Conservation (phyloP, 78 protist genomes). For the Monocercomonoides exilis region DNA sequence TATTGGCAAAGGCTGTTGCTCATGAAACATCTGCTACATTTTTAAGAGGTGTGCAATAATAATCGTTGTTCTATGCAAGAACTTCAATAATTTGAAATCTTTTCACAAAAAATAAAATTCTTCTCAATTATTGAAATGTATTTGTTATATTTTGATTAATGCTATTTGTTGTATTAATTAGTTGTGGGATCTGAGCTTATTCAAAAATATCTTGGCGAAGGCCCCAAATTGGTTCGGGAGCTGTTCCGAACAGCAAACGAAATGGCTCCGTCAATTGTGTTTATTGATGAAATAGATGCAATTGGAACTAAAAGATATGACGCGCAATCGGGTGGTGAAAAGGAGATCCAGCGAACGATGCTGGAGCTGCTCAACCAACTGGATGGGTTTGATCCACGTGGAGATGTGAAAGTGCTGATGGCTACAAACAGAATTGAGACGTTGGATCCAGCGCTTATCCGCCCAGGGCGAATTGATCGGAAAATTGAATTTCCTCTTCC, state of each 20-base stretch:
- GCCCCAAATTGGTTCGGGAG: conserved; percentile 96
- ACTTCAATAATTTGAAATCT: too few species aligned
- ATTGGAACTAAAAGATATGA: conserved; percentile 96
- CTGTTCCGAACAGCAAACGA: conserved; percentile 91
- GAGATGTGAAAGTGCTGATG: conserved; percentile 95
- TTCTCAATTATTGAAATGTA: neutral
- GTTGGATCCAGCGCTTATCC: conserved; percentile 94
- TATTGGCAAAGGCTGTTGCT: conserved; percentile 99
- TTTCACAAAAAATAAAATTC: too few species aligned
- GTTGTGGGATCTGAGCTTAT: conserved; percentile 98
- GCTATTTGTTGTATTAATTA: too few species aligned
- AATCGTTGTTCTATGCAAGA: too few species aligned
- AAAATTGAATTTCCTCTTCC: conserved; percentile 99
- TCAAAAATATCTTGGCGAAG: conserved; percentile 98
- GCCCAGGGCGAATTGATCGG: conserved; percentile 99
- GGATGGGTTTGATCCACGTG: conserved; percentile 97
- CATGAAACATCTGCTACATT: conserved; percentile 97
- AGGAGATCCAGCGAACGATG: conserved; percentile 99
- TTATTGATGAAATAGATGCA: conserved; percentile 99
- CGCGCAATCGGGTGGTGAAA: conserved; percentile 87
- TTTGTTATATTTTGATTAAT: neutral
- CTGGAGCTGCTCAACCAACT: conserved; percentile 97
- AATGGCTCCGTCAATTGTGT: conserved; percentile 95
- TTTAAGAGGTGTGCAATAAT: too few species aligned
- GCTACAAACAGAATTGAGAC: conserved; percentile 97